phyloP scores from a whole-genome alignment of 2,329 filamentous ascomycete species.

The Fusarium denticulatum region DNA sequence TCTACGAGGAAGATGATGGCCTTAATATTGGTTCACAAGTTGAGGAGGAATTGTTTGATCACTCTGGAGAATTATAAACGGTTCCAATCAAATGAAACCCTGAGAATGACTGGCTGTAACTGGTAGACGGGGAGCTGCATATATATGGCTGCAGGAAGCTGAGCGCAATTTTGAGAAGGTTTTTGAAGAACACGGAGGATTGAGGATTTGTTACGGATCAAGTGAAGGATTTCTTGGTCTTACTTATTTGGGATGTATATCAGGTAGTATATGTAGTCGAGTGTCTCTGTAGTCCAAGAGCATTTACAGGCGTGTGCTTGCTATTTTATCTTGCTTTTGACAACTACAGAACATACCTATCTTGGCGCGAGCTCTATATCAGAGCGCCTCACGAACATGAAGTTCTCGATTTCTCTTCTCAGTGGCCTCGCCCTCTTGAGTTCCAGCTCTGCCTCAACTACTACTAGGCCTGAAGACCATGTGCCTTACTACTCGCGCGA shows the following conservation, averaged over 20 bases:
- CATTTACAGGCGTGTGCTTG: not conserved
- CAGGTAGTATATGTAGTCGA: not conserved
- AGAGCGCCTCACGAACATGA: constrained; percentile 21
- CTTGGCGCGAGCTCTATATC: constrained; percentile 6
- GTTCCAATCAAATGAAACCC: not conserved
- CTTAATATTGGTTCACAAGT: not conserved
- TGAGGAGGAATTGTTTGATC: not conserved
- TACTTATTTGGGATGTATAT: not conserved
- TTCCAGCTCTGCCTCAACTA: constrained; percentile 9
- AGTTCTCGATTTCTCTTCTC: constrained; percentile 26
- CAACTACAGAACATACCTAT: not conserved
- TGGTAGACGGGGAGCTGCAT: not conserved
- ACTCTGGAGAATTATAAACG: not conserved
- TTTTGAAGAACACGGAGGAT: constrained; percentile 1
- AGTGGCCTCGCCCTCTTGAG: constrained; percentile 15
- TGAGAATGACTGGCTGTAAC: not conserved
- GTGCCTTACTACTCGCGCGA: not conserved
- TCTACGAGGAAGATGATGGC: not conserved
- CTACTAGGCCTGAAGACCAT: not conserved
- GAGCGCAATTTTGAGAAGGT: constrained; percentile 33
- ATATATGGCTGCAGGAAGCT: not conserved
- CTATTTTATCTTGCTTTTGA: not conserved
- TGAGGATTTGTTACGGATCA: not conserved
- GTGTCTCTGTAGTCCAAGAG: not conserved
- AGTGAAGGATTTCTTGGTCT: constrained; percentile 4